A percentile compares a stretch with the other conserved stretches of the same genome.
These are phyloP conservation scores for Podaxis rugospora DNA, from an alignment of 768 basidiomycete genomes.

Conservation along the genomic window DNA sequence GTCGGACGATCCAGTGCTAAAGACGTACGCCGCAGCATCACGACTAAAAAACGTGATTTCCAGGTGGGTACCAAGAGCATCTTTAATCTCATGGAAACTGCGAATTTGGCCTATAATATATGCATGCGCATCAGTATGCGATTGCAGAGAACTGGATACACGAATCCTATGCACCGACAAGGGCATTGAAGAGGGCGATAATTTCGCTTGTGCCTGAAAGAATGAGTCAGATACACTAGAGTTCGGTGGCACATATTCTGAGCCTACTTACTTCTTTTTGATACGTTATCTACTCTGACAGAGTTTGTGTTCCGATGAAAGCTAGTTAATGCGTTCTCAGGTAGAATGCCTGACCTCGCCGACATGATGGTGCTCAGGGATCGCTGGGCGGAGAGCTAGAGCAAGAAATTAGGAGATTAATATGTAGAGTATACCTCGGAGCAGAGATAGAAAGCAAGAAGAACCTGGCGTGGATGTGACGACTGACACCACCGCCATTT, in stretches of 20 bases:
- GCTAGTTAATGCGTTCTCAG: not conserved
- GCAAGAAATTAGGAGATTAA: conserved; percentile 3
- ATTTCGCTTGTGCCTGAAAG: conserved; percentile 37
- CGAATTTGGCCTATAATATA: conserved; percentile 43
- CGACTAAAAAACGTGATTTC: conserved; percentile 50
- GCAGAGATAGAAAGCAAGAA: conserved; percentile 17
- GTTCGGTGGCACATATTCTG: not conserved
- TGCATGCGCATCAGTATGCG: not conserved
- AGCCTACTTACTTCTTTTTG: conserved; percentile 28
- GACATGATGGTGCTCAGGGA: conserved; percentile 12
- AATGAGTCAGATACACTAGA: not conserved
- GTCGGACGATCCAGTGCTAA: not conserved
- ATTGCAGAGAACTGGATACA: not conserved
- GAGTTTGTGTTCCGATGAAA: conserved; percentile 26
- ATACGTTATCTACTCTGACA: conserved; percentile 47
- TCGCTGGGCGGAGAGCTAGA: conserved; percentile 1
- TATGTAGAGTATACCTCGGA: conserved; percentile 5
- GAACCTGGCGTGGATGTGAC: conserved; percentile 14
- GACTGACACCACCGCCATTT: not conserved
- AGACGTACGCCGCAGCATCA: conserved; percentile 49
- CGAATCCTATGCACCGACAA: conserved; percentile 40
- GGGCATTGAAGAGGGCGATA: conserved; percentile 49
- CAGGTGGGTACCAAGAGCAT: conserved; percentile 33
- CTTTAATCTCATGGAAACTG: conserved; percentile 37
- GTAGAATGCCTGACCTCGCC: conserved; percentile 28